Conservation (phyloP, 2,329 filamentous ascomycete genomes). For the Trichophaea hybrida region DNA sequence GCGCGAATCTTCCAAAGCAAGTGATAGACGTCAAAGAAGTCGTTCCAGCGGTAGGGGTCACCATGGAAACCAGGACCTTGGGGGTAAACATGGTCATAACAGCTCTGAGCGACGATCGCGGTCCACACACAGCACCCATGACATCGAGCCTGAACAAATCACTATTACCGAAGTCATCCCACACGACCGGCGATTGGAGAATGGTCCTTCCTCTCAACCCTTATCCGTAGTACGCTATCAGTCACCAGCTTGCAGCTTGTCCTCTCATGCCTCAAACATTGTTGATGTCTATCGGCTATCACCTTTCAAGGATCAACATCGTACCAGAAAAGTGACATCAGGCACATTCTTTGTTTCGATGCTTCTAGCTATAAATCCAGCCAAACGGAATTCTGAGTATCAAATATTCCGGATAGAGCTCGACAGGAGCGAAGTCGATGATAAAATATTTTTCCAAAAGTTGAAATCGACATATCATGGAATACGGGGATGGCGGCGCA, state of each 20-base stretch:
- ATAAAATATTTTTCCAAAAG: background rate
- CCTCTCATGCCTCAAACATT: background rate
- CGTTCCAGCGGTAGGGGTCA: background rate
- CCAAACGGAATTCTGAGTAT: background rate
- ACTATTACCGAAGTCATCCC: too few species aligned
- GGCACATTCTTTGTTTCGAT: background rate
- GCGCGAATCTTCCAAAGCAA: too few species aligned
- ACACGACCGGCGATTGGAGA: background rate
- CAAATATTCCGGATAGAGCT: background rate
- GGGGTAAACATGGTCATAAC: background rate
- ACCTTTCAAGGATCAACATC: background rate
- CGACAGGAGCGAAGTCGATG: background rate
- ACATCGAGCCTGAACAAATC: background rate
- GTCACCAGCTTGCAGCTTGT: background rate
- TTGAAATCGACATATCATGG: background rate
- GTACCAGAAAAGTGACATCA: background rate
- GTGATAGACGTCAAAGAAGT: too few species aligned
- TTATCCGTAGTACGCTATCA: background rate
- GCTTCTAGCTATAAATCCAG: background rate
- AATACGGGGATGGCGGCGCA: background rate
- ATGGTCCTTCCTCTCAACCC: background rate
- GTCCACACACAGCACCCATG: background rate
- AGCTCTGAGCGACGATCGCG: background rate
- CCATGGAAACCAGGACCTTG: background rate
- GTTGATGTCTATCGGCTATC: background rate